Evolutionary conservation across 352 stramenopile genomes (phyloP), one percentile per base, ranked within the genome.

Genomic region (Saprolegnia diclina): DNA sequence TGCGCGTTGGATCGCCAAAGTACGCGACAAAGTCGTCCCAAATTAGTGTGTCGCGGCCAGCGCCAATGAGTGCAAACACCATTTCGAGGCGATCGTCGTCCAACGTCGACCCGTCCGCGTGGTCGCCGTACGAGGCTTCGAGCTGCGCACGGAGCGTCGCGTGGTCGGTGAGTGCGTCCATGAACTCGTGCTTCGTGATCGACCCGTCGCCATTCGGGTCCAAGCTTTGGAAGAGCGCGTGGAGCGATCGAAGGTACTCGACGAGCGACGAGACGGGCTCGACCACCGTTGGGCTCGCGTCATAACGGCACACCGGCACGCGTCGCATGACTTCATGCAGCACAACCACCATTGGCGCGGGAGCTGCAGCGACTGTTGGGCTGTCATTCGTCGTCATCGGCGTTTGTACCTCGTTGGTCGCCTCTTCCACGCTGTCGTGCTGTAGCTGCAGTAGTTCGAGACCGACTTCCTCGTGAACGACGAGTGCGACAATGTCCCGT

Each of bases 1-100:
- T 59, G 16, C 52, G 52, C 10, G 4, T n/a, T 42, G 24, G 24
- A 59, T 16, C 52, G 19, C 52, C 35, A 24, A 59, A 59, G n/a
- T 59, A 59, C 24, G 24, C 16, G 35, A 59, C 35, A 59, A 59
- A 59, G 52, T 59, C 52, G 24, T 59, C 35, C 52, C 52, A 59
- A 3, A 11, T 7, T 3, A 59, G 19, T 4, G 24, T n/a, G 16
- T 35, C 52, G 11, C 13, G 11, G 35, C 19, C 52, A 24, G 24
- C 52, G 11, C 52, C 52, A 26, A 59, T 59, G 24, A 24, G 11
- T 3, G 11, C 7, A 40, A 42, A 59, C 24, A 59, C 11, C 35
- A 42, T 14, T 9, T 59, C 13, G 11, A 59, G 35, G 13, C 24
- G 24, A 24, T 24, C 11, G 11, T 59, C 52, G 11, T 59, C 42